Evolutionary conservation across 2,329 filamentous ascomycete species (phyloP).

Genomic region (Cladophialophora bantiana): DNA sequence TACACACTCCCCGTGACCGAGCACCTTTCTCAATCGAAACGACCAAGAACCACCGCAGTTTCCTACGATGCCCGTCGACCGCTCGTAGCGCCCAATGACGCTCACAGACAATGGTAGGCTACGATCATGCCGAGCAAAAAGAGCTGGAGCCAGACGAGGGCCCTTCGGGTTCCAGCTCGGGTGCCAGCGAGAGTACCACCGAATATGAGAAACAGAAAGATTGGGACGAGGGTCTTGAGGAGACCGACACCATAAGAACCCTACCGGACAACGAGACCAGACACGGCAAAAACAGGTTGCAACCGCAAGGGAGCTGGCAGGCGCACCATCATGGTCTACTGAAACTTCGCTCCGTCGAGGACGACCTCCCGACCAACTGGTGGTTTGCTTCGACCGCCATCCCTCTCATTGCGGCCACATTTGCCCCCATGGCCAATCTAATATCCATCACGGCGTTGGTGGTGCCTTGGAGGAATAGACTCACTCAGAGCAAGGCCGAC

Average conservation of each 20-base stretch:
- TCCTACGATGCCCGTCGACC: slow-evolving; percentile 18
- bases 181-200: slow-evolving; percentile 13
- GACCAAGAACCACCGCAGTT: neutral
- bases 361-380: slow-evolving; percentile 54
- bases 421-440: slow-evolving; percentile 85
- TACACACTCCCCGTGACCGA: neutral
- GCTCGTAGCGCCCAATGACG: slow-evolving; percentile 15
- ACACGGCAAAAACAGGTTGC: slow-evolving; percentile 19
- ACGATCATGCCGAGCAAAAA: slow-evolving; percentile 33
- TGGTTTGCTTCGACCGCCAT: slow-evolving; percentile 63
- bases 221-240: slow-evolving; percentile 18
- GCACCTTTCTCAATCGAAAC: neutral
- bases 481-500: slow-evolving; percentile 48
- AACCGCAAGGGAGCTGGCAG: slow-evolving; percentile 19
- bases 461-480: slow-evolving; percentile 72
- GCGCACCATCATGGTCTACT: slow-evolving; percentile 39
- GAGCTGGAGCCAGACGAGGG: slow-evolving; percentile 25
- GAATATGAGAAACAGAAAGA: slow-evolving; percentile 24
- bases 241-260: slow-evolving; percentile 9
- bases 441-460: slow-evolving; percentile 88
- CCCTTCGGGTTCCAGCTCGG: slow-evolving; percentile 29
- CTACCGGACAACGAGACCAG: slow-evolving; percentile 25
- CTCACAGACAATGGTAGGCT: slow-evolving; percentile 29
- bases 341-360: slow-evolving; percentile 49
- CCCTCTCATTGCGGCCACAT: slow-evolving; percentile 80